Percentiles rank a stretch among this genome's conserved stretches.
These are phyloP conservation scores for Caryopteris hybrid DNA, from an alignment of 305 asterid species.

Conservation along the genomic window DNA sequence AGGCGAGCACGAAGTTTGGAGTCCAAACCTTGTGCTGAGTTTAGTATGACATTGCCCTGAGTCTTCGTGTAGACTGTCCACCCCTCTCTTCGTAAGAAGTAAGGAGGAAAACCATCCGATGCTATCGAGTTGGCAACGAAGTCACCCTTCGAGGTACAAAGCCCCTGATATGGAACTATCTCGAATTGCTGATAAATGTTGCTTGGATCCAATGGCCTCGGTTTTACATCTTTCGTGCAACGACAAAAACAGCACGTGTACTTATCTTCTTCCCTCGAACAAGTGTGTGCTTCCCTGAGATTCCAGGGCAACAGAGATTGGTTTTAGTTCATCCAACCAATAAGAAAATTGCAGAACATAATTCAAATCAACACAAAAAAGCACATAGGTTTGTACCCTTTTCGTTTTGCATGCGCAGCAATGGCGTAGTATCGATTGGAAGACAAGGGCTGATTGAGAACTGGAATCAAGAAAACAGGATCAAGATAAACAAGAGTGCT, in stretches of 20 bases:
- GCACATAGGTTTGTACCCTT: too few relatives aligned
- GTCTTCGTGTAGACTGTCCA: constrained; percentile 42
- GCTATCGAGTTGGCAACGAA: constrained; percentile 43
- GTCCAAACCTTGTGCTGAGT: constrained; percentile 49
- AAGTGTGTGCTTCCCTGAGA: constrained; percentile 54
- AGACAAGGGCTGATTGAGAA: constrained; percentile 51
- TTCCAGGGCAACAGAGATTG: not conserved
- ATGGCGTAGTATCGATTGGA: constrained; percentile 58
- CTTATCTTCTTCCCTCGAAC: constrained; percentile 59
- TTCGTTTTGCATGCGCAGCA: constrained; percentile 37
- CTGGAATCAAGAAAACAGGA: constrained; percentile 42
- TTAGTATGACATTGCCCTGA: constrained; percentile 28
- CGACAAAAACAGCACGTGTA: constrained; percentile 48
- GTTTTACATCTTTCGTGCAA: constrained; percentile 37
- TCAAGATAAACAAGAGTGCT: not conserved
- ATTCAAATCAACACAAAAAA: too few relatives aligned
- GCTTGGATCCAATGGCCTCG: constrained; percentile 54
- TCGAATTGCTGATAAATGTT: constrained; percentile 52
- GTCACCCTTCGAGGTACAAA: constrained; percentile 12
- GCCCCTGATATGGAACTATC: constrained; percentile 22
- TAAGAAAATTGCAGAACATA: too few relatives aligned
- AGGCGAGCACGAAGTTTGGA: constrained; percentile 32
- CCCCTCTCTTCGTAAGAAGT: constrained; percentile 38
- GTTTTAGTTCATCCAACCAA: too few relatives aligned
- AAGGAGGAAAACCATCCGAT: constrained; percentile 56